Evolutionary conservation across 164 flowering plant genomes (phyloP).

Genomic region (Magnolia officinalis): DNA sequence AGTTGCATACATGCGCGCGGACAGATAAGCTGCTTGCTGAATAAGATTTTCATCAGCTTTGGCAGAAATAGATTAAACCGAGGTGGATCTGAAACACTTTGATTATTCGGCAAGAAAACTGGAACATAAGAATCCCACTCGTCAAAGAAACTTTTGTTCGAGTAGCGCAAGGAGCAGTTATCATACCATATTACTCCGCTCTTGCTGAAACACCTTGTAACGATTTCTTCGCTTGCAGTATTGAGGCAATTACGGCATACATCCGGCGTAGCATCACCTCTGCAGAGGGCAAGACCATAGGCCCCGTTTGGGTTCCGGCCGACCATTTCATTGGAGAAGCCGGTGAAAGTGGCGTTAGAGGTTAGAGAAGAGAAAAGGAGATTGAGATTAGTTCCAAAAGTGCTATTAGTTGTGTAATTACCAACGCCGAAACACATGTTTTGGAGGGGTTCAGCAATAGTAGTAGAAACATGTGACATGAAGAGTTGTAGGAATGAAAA

Average conservation of each 20-base stretch:
- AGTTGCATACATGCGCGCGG: background rate
- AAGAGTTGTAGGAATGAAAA: background rate
- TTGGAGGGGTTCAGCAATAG: background rate
- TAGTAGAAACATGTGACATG: background rate
- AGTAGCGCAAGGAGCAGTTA: conserved; percentile 13
- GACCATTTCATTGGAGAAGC: conserved; percentile 3
- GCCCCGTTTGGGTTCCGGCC: conserved; percentile 1
- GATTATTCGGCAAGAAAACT: background rate
- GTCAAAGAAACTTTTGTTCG: background rate
- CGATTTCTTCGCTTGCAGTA: background rate
- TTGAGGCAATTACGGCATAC: conserved; percentile 7
- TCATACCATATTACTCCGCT: conserved; percentile 12
- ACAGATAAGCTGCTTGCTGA: background rate
- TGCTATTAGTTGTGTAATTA: conserved; percentile 10
- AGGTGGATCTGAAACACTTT: background rate
- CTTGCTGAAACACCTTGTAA: background rate
- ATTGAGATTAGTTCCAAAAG: conserved; percentile 4
- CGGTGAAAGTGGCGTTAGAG: background rate
- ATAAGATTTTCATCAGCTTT: background rate
- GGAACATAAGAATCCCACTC: background rate
- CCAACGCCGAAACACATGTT: background rate
- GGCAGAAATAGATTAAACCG: background rate
- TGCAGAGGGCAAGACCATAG: conserved; percentile 13
- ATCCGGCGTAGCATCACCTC: conserved; percentile 5
- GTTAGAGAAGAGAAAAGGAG: conserved; percentile 4